Evolutionary conservation across 441 rosid genomes (phyloP).

Genomic region (Viola pubescens): DNA sequence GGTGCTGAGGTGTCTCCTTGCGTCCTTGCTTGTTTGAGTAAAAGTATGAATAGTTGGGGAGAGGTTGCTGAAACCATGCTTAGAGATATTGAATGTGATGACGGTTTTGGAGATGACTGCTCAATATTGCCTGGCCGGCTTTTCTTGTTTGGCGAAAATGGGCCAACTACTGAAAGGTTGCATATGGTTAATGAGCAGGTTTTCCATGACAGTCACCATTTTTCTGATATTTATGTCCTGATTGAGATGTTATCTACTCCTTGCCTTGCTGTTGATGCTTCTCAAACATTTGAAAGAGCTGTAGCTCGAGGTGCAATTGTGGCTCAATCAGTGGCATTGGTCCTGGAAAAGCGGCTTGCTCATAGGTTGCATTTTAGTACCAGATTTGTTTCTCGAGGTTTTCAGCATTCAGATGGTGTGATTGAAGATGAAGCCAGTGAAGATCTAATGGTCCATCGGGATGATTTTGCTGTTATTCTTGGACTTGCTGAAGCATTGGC

Average conservation of each 20-base stretch:
- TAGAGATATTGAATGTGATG: slow-evolving; percentile 72
- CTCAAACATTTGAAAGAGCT: slow-evolving; percentile 91
- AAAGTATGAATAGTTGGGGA: slow-evolving; percentile 83
- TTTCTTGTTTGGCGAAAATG: slow-evolving; percentile 67
- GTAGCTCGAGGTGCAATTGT: slow-evolving; percentile 73
- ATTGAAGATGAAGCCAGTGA: slow-evolving; percentile 59
- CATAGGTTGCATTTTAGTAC: slow-evolving; percentile 46
- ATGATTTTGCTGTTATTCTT: slow-evolving; percentile 71
- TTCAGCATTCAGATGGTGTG: slow-evolving; percentile 47
- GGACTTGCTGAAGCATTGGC: slow-evolving; percentile 95
- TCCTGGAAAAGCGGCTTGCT: slow-evolving; percentile 71
- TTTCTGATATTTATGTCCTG: slow-evolving; percentile 84
- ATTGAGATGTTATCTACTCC: slow-evolving; percentile 91
- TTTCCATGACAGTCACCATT: slow-evolving; percentile 38
- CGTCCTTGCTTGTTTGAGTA: slow-evolving; percentile 82
- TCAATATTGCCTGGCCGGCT: slow-evolving; percentile 40
- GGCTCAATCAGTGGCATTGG: slow-evolving; percentile 70
- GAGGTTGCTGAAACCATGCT: slow-evolving; percentile 82
- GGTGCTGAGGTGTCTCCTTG: slow-evolving; percentile 75
- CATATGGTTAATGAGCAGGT: slow-evolving; percentile 50
- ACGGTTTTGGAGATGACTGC: slow-evolving; percentile 50
- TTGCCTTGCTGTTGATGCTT: slow-evolving; percentile 79
- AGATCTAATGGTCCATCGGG: slow-evolving; percentile 52
- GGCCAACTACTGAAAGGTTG: slow-evolving; percentile 43
- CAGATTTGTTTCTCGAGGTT: slow-evolving; percentile 41